Conservation (phyloP, 495 filamentous ascomycete species). For the Neurospora discreta region DNA sequence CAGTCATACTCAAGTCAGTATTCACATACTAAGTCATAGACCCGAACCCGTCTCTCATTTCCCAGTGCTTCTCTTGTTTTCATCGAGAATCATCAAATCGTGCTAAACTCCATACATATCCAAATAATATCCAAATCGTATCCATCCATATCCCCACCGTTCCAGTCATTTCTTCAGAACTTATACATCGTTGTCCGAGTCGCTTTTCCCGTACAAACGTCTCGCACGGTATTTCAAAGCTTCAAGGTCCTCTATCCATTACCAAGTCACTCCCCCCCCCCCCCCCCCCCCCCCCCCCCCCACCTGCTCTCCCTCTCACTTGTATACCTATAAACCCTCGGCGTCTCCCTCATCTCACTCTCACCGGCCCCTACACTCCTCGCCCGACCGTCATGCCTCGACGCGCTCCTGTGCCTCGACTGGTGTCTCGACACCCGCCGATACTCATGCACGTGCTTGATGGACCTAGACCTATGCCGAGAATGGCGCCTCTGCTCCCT, state of each 20-base stretch:
- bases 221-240: background rate
- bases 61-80: background rate
- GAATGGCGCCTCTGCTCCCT: background rate
- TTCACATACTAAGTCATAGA: background rate
- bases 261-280: background rate
- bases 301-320: background rate
- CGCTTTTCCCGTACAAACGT: background rate
- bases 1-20: background rate
- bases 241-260: background rate
- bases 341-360: background rate
- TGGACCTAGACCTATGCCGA: background rate
- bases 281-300: background rate
- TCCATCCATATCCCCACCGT: background rate
- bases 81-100: background rate
- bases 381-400: background rate
- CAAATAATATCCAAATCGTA: background rate
- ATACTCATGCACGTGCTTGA: background rate
- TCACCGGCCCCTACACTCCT: background rate
- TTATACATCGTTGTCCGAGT: background rate
- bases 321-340: background rate
- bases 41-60: background rate
- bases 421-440: background rate
- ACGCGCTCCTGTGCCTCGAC: background rate
- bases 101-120: background rate
- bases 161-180: background rate